Evolutionary conservation across 202 grass and related monocot species (phyloP).

Genomic region (Schoenoplectus triqueter): DNA sequence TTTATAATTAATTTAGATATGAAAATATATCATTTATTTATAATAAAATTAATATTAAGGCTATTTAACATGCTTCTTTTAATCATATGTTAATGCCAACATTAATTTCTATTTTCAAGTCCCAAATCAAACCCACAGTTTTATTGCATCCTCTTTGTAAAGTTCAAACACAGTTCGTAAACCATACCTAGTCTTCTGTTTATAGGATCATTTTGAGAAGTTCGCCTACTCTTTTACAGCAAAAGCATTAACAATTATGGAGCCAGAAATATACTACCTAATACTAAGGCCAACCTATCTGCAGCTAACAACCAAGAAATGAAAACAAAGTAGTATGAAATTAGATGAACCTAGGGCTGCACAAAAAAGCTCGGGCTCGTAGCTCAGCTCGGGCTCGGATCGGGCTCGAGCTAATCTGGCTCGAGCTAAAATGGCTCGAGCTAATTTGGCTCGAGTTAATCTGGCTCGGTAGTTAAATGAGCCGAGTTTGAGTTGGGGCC

Average conservation of each 20-base stretch:
- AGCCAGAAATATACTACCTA: not conserved
- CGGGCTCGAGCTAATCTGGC: no score
- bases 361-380: no score
- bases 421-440: no score
- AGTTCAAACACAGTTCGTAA: constrained; percentile 19
- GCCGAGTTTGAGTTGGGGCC: no score
- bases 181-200: not conserved
- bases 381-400: no score
- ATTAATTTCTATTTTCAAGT: not conserved
- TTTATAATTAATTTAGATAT: no score
- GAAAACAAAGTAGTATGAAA: constrained; percentile 18
- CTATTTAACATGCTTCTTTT: not conserved
- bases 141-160: constrained; percentile 3
- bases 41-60: not conserved
- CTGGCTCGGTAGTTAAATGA: no score
- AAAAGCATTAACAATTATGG: not conserved
- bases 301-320: constrained; percentile 21
- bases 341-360: constrained; percentile 36
- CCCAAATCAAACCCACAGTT: not conserved
- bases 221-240: not conserved
- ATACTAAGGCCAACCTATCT: not conserved
- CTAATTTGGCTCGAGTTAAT: no score
- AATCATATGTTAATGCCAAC: not conserved
- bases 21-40: no score
- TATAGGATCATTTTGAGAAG: not conserved